Evolutionary conservation across 2,329 filamentous ascomycete genomes (phyloP), one percentile per base, ranked within the genome.

Genomic region (Neocatenulostroma microsporum): DNA sequence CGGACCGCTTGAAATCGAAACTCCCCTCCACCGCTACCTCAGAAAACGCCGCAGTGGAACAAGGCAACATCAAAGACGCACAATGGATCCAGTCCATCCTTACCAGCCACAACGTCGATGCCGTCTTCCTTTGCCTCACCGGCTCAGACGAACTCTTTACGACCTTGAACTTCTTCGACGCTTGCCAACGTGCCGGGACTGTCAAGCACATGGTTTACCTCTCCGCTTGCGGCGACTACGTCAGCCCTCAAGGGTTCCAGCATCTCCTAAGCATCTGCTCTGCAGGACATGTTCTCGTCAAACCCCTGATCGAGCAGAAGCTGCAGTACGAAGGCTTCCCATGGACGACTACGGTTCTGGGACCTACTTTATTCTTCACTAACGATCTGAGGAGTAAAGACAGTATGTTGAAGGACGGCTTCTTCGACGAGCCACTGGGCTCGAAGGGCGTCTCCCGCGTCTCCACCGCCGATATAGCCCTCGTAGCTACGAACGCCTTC

Each of bases 161-260:
- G 12, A 30, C 45, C 5, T 28, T 48, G 6, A 46, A 44, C 40
- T 39, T 41, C 37, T 29, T 45, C 29, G 42, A 45, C 28, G 36
- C 38, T 19, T 41, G 41, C 32, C 21, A 35, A 7, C 25, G 34
- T 20, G 30, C 30, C n/a, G 36, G 36, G 3, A 40, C 21, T n/a
- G 30, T 48, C 18, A 41, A 44, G 15, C 34, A 39, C 5, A 27
- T 48, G 3, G 39, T 48, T 26, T 48, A 41, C 20, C 19, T 48
- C 13, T 41, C 37, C 4, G 40, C 36, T 12, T 30, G 31, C 21
- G 45, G 39, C 10, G 42, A 46, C 28, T 44, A 34, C 34, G 29
- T 30, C 11, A 26, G 35, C 1, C 27, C 21, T 4, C 13, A 36
- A n/a, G 45, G 42, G 10, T 25, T 44, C 5, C 12, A 34, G 4